Conservation (phyloP, 2,329 filamentous ascomycete species). For the Epichloe coenophiala region DNA sequence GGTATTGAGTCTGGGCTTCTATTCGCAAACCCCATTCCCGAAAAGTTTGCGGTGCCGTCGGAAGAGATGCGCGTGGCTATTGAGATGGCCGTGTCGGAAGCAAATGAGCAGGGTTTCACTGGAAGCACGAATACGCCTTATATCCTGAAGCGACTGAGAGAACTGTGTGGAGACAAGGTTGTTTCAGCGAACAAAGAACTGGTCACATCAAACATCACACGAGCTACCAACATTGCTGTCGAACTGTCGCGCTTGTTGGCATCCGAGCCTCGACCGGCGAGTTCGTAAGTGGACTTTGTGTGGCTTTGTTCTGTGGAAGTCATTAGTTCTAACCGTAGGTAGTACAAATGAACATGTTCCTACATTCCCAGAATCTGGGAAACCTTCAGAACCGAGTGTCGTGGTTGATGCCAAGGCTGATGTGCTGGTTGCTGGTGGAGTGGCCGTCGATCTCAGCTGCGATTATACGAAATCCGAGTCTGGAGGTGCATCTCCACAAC, state of each 20-base stretch:
- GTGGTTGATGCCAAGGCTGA: constrained; percentile 30
- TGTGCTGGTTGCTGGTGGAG: constrained; percentile 78
- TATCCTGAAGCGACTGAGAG: constrained; percentile 63
- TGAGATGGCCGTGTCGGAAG: constrained; percentile 52
- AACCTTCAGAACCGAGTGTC: constrained; percentile 2
- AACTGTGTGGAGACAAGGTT: constrained; percentile 59
- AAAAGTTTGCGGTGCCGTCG: constrained; percentile 54
- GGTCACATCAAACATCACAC: constrained; percentile 38
- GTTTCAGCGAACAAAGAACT: constrained; percentile 60
- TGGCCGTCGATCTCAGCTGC: constrained; percentile 79
- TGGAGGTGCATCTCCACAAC: constrained; percentile 28
- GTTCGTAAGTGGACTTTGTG: constrained; percentile 24
- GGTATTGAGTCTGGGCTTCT: constrained; percentile 65
- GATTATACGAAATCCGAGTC: constrained; percentile 40
- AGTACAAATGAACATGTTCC: constrained; percentile 13
- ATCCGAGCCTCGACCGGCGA: constrained; percentile 15
- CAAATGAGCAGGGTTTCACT: constrained; percentile 47
- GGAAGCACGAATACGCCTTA: constrained; percentile 78
- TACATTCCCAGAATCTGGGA: not conserved
- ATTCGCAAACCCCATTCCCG: constrained; percentile 80
- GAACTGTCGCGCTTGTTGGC: constrained; percentile 35
- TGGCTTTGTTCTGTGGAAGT: constrained; percentile 4
- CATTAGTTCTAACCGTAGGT: constrained; percentile 23
- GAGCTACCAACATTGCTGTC: constrained; percentile 40
- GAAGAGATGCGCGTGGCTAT: constrained; percentile 58